These are phyloP conservation scores for Puccinia horiana DNA, from an alignment of 1,284 basidiomycete species.

Conservation along the genomic window DNA sequence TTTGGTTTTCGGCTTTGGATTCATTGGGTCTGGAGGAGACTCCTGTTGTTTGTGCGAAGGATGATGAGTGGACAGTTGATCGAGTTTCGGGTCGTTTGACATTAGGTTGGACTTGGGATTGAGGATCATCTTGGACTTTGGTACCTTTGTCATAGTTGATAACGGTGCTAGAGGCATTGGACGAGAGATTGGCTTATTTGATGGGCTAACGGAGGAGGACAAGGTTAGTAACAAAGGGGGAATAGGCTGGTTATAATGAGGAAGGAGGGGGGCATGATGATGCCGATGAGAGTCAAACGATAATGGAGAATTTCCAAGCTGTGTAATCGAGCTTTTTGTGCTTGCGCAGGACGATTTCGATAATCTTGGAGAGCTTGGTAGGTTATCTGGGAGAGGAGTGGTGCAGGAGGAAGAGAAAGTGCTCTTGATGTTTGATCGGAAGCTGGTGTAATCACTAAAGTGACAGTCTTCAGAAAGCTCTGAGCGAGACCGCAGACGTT, in stretches of 20 bases:
- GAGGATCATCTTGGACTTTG: background rate
- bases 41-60: background rate
- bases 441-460: background rate
- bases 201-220: background rate
- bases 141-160: background rate
- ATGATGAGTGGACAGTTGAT: background rate
- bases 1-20: background rate
- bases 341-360: background rate
- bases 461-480: background rate
- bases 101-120: background rate
- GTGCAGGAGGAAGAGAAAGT: background rate
- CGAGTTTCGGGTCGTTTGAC: background rate
- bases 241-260: background rate
- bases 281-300: background rate
- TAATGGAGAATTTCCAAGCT: background rate
- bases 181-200: background rate
- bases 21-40: background rate
- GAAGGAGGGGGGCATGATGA: background rate
- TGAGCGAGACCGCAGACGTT: slow-evolving; percentile 10
- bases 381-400: background rate
- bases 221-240: background rate
- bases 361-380: background rate
- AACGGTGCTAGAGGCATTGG: background rate
- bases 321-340: background rate
- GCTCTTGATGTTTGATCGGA: background rate